phyloP scores from a whole-genome alignment of 768 basidiomycete genomes.

The Mycena chlorophos region DNA sequence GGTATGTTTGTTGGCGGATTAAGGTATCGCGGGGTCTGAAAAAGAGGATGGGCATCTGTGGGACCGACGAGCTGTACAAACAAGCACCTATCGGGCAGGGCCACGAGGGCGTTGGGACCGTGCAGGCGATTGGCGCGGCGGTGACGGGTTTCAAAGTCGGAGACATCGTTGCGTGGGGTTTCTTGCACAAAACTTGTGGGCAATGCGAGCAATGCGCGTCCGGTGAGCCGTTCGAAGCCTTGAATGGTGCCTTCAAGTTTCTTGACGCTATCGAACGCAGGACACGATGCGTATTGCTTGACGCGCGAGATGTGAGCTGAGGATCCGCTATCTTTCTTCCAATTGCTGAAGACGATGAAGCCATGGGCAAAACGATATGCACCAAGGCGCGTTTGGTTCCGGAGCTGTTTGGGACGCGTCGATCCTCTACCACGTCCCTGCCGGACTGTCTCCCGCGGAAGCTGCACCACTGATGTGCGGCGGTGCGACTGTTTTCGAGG shows the following conservation, averaged over 20 bases:
- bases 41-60: too few species aligned
- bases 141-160: slow-evolving; percentile 24
- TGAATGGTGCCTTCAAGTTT: background rate
- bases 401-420: slow-evolving; percentile 35
- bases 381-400: slow-evolving; percentile 38
- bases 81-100: slow-evolving; percentile 35
- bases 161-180: slow-evolving; percentile 40
- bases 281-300: slow-evolving; percentile 9
- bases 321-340: too few species aligned
- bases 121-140: slow-evolving; percentile 30
- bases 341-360: slow-evolving; percentile 10
- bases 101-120: slow-evolving; percentile 39
- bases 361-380: slow-evolving; percentile 23
- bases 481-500: slow-evolving; percentile 15
- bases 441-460: slow-evolving; percentile 26
- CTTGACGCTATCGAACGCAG: background rate
- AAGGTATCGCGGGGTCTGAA: too few species aligned
- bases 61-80: slow-evolving; percentile 39
- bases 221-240: slow-evolving; percentile 10
- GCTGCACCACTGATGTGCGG: slow-evolving; percentile 36
- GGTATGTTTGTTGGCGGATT: too few species aligned
- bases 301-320: background rate
- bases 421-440: slow-evolving; percentile 37
- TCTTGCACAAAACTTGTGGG: slow-evolving; percentile 31
- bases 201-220: slow-evolving; percentile 34